A percentile compares a stretch with the other conserved stretches of the same genome.
phyloP scores from a whole-genome alignment of 129 eudicot species.

The Tagetes patula region DNA sequence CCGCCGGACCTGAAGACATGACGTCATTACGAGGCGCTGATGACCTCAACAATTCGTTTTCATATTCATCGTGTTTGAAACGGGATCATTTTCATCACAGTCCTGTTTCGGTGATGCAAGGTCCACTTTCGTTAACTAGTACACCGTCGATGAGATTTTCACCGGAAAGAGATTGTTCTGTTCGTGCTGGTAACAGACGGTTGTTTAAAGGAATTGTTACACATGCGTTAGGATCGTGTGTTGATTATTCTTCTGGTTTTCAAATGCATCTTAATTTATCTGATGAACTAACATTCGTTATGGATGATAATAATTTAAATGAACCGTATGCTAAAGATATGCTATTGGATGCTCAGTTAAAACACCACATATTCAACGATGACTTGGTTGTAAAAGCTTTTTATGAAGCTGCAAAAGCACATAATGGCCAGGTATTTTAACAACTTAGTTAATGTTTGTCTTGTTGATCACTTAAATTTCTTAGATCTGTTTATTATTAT shows the following conservation, averaged over 20 bases:
- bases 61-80: slow-evolving; percentile 57
- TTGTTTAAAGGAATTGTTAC: slow-evolving; percentile 51
- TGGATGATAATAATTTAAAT: slow-evolving; percentile 60
- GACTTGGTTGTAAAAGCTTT: slow-evolving; percentile 76
- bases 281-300: slow-evolving; percentile 75
- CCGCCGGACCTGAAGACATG: slow-evolving; percentile 51
- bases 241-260: slow-evolving; percentile 52
- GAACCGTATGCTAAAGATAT: slow-evolving; percentile 54
- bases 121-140: slow-evolving; percentile 46
- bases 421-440: slow-evolving; percentile 74
- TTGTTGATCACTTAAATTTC: not conserved
- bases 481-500: slow-evolving; percentile 4
- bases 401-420: slow-evolving; percentile 87
- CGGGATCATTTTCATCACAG: slow-evolving; percentile 82
- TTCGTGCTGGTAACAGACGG: slow-evolving; percentile 46
- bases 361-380: slow-evolving; percentile 62
- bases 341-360: slow-evolving; percentile 59
- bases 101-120: slow-evolving; percentile 85
- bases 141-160: slow-evolving; percentile 50
- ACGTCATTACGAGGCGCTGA: slow-evolving; percentile 28
- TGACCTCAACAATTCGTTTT: slow-evolving; percentile 52
- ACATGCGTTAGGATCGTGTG: slow-evolving; percentile 65
- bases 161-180: slow-evolving; percentile 44
- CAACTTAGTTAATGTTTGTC: not conserved
- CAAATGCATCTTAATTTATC: slow-evolving; percentile 17